A percentile compares a stretch with the other conserved stretches of the same genome.
Conservation (phyloP, 2,329 filamentous ascomycete species). For the Pezicula neosporulosa region DNA sequence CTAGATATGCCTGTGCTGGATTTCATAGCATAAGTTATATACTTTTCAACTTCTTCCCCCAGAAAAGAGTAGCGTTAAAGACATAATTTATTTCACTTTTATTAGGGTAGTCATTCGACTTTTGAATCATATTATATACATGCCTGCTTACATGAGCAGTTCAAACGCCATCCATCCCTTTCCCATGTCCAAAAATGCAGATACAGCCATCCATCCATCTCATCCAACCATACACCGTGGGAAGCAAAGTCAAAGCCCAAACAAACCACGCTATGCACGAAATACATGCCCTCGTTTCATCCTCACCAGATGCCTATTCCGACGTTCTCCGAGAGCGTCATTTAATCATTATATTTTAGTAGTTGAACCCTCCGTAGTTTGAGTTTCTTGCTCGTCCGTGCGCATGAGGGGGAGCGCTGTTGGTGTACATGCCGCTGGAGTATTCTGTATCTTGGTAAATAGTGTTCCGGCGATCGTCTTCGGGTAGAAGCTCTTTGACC, state of each 20-base stretch:
- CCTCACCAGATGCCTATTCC: neutral
- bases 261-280: neutral
- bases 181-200: too few species aligned
- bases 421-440: conserved; percentile 17
- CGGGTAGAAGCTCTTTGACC: conserved; percentile 74
- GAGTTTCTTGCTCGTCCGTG: conserved; percentile 21
- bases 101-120: too few species aligned
- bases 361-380: conserved; percentile 28
- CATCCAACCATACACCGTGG: neutral
- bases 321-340: neutral
- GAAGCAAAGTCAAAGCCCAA: neutral
- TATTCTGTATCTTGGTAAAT: conserved; percentile 29
- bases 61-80: too few species aligned
- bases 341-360: conserved; percentile 10
- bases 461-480: conserved; percentile 27
- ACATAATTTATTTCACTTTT: too few species aligned
- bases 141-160: too few species aligned
- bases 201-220: neutral
- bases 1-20: too few species aligned
- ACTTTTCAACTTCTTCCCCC: too few species aligned
- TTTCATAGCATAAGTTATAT: too few species aligned
- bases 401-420: neutral
- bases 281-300: neutral
- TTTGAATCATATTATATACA: too few species aligned
- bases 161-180: too few species aligned